Percentiles rank a stretch among this genome's conserved stretches.
Evolutionary conservation across 805 yeast species (phyloP).

Genomic region (Pichia phayaonensis): DNA sequence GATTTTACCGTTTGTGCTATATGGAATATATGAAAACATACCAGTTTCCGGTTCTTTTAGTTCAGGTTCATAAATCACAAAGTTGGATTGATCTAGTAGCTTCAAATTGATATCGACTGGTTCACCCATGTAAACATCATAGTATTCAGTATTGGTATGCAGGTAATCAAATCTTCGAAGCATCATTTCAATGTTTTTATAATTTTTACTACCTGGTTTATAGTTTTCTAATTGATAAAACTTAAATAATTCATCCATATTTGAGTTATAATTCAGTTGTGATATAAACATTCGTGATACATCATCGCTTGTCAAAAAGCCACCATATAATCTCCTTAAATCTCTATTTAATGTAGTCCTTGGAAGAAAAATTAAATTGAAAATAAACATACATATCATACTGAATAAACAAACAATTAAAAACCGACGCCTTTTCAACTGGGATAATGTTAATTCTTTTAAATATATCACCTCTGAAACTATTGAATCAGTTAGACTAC

Average conservation of each 20-base stretch:
- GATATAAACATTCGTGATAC: slow-evolving; percentile 49
- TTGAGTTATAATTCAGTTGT: slow-evolving; percentile 21
- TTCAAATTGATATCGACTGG: slow-evolving; percentile 41
- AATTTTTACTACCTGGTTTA: slow-evolving; percentile 20
- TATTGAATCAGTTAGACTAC: slow-evolving; percentile 21
- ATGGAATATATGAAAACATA: slow-evolving; percentile 45
- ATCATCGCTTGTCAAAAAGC: slow-evolving; percentile 59
- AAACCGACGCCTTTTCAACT: slow-evolving; percentile 31
- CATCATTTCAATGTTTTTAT: slow-evolving; percentile 12
- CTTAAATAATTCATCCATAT: slow-evolving; percentile 16
- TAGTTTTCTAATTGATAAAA: slow-evolving; percentile 16
- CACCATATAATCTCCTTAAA: slow-evolving; percentile 64
- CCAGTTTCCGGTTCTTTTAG: slow-evolving; percentile 36
- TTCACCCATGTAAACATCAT: slow-evolving; percentile 47
- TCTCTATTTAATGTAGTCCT: slow-evolving; percentile 79
- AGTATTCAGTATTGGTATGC: slow-evolving; percentile 42
- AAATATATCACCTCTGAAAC: slow-evolving; percentile 21
- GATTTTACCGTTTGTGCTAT: slow-evolving; percentile 57
- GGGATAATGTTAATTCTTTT: slow-evolving; percentile 22
- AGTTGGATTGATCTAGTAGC: slow-evolving; percentile 29
- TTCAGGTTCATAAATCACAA: slow-evolving; percentile 38
- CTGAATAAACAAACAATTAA: slow-evolving; percentile 19
- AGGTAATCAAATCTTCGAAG: slow-evolving; percentile 22
- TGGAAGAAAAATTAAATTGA: slow-evolving; percentile 70
- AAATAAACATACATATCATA: slow-evolving; percentile 43